Base-by-base conservation (phyloP, 768 basidiomycete species). In the Pholiota molesta region DNA sequence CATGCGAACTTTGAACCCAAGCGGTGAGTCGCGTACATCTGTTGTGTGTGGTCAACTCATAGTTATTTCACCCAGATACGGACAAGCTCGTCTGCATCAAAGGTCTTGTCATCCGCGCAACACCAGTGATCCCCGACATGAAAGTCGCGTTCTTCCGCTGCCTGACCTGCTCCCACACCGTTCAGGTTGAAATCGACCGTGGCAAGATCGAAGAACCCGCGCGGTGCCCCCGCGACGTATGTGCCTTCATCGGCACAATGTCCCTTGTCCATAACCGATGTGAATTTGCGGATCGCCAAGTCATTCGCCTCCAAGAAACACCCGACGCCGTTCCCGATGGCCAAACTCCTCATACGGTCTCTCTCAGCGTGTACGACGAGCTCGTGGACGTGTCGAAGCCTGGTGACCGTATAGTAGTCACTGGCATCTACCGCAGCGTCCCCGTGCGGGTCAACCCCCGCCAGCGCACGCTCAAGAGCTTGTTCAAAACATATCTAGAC, bases 71-170 rank as follows among this genome's bases (percentile, higher is more conserved):
- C 55, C 35, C 63, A 98, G 97, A 99, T 71, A 99, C 97, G 68
- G 97, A 99, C 83, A 97, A 98, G 75, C 88, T 99, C 19, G 92
- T 97, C 19, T 90, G 87, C 60, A 91, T 99, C 78, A 97, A 97
- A 73, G 97, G 97, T 60, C 87, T 99, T 7, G 95, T 99, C 69
- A 99, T 99, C 63, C 91, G 97, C 23, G 93, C 96, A 0, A 98
- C 97, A 0, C 94, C 97, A 11, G 92, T 99, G 69, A 98, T 99
- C 62, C 97, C 97, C 4, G 97, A 99, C 76, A 99, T 99, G 97
- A 96, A 97, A 77, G 87, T 88, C 66, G 97, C 97, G 21, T 99
- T 99, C 81, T 99, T 99, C 86, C 92, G 96, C 58, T 99, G 97
- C 77, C 81, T 94, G 28, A 91, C 90, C 39, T 99, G 97, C 74